Conservation (phyloP, 1,284 basidiomycete genomes). For the Leccinum ambiguum region DNA sequence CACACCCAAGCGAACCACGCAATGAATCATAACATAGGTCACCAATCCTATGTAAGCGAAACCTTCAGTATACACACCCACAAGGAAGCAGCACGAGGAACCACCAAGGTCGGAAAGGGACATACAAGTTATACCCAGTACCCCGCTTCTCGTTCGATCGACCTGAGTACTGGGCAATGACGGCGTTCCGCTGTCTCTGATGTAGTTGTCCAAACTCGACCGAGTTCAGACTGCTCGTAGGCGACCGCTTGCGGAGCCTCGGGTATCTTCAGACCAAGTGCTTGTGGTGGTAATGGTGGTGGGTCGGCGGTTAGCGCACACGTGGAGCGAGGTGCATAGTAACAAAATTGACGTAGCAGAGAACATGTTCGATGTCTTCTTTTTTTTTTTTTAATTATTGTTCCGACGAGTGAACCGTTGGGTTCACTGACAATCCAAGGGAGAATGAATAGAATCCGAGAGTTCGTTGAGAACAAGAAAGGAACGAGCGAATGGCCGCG, state of each 20-base stretch:
- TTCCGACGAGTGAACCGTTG: no score
- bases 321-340: no score
- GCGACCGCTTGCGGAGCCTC: slow-evolving; percentile 33
- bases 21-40: slow-evolving; percentile 29
- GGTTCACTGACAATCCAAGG: no score
- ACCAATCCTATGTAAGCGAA: slow-evolving; percentile 17
- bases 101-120: neutral
- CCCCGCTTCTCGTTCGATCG: slow-evolving; percentile 24
- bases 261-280: slow-evolving; percentile 24
- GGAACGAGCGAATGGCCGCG: no score
- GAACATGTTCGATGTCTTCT: no score
- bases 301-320: no score
- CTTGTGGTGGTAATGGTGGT: slow-evolving; percentile 32
- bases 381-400: no score
- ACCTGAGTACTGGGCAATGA: slow-evolving; percentile 23
- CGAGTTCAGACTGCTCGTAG: slow-evolving; percentile 8
- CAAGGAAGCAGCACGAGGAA: neutral
- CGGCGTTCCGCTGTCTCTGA: slow-evolving; percentile 25
- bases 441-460: no score
- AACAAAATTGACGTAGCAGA: no score
- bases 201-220: slow-evolving; percentile 23
- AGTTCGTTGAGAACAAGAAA: no score
- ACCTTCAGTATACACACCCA: slow-evolving; percentile 9
- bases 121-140: slow-evolving; percentile 31
- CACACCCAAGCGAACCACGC: slow-evolving; percentile 9